phyloP scores from a whole-genome alignment of 164 flowering plant genomes.

The Tetracentron sinense region DNA sequence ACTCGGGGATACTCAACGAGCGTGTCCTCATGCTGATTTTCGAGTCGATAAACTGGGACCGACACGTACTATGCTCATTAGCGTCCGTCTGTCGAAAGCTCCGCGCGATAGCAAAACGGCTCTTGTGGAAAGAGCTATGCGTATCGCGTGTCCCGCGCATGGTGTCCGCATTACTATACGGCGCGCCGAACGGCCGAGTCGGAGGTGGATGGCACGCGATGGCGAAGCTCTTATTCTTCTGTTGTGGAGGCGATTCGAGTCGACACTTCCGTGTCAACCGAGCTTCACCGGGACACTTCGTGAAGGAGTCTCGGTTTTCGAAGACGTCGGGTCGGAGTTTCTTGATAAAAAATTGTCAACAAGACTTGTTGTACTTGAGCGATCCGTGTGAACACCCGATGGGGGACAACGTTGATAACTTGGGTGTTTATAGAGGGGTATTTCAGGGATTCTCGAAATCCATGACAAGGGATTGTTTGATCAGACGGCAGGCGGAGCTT shows the following conservation, averaged over 20 bases:
- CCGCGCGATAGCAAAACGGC: conserved; percentile 58
- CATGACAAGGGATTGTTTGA: conserved; percentile 52
- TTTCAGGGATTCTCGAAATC: conserved; percentile 63
- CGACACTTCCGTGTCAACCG: conserved; percentile 39
- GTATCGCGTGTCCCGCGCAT: conserved; percentile 59
- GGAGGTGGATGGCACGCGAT: conserved; percentile 73
- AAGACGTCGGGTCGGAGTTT: conserved; percentile 91
- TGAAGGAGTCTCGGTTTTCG: conserved; percentile 57
- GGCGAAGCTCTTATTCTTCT: conserved; percentile 73
- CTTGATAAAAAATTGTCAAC: conserved; percentile 43
- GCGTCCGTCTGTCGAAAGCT: conserved; percentile 67
- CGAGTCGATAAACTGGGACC: conserved; percentile 64
- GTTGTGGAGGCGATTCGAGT: conserved; percentile 63
- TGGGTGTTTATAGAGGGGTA: conserved; percentile 79
- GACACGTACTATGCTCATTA: conserved; percentile 40
- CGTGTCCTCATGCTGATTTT: conserved; percentile 51
- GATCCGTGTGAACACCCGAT: conserved; percentile 87
- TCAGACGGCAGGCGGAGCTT: conserved; percentile 42
- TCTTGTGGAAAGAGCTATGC: conserved; percentile 77
- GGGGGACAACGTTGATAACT: conserved; percentile 42
- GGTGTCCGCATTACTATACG: conserved; percentile 35
- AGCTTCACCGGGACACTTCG: conserved; percentile 56
- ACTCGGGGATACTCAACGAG: conserved; percentile 61
- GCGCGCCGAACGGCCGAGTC: conserved; percentile 33
- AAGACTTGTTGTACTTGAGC: conserved; percentile 65